Evolutionary conservation across 805 yeast species (phyloP).

Genomic region (Starmerella cellae): DNA sequence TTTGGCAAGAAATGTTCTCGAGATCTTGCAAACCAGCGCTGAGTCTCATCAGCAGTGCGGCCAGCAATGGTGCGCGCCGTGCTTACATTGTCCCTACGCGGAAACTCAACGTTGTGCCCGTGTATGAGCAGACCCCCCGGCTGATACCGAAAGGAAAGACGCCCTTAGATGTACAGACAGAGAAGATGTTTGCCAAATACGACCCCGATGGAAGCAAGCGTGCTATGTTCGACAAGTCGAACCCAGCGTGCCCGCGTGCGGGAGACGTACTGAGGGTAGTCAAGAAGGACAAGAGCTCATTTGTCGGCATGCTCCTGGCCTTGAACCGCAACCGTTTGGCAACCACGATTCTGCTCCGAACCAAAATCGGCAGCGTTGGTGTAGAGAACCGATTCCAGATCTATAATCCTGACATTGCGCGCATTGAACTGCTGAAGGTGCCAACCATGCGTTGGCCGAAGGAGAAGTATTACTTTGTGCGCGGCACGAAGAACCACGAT

Average conservation of each 20-base stretch:
- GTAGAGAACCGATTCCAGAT: slow-evolving; percentile 73
- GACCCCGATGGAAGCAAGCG: slow-evolving; percentile 65
- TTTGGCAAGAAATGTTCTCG: too few species aligned
- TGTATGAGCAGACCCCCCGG: slow-evolving; percentile 27
- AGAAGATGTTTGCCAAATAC: slow-evolving; percentile 41
- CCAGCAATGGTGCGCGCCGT: slow-evolving; percentile 6
- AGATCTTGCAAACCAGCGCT: too few species aligned
- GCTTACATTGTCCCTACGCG: slow-evolving; percentile 33
- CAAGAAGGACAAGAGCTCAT: slow-evolving; percentile 44
- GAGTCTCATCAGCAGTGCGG: too few species aligned
- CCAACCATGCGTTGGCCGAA: slow-evolving; percentile 60
- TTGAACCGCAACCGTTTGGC: slow-evolving; percentile 60
- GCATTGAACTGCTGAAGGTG: slow-evolving; percentile 64
- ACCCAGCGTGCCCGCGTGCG: slow-evolving; percentile 45
- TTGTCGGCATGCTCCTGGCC: slow-evolving; percentile 68
- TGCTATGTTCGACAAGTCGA: slow-evolving; percentile 36
- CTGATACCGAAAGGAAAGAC: slow-evolving; percentile 24
- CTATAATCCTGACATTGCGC: slow-evolving; percentile 63
- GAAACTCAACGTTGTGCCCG: slow-evolving; percentile 26
- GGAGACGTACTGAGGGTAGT: slow-evolving; percentile 74
- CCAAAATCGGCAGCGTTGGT: slow-evolving; percentile 68
- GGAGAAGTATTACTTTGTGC: slow-evolving; percentile 81
- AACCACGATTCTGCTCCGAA: slow-evolving; percentile 67
- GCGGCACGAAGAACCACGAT: slow-evolving; percentile 37
- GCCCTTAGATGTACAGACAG: slow-evolving; percentile 35